Conservation (phyloP, 495 filamentous ascomycete genomes). For the Neurospora tetrasperma region DNA sequence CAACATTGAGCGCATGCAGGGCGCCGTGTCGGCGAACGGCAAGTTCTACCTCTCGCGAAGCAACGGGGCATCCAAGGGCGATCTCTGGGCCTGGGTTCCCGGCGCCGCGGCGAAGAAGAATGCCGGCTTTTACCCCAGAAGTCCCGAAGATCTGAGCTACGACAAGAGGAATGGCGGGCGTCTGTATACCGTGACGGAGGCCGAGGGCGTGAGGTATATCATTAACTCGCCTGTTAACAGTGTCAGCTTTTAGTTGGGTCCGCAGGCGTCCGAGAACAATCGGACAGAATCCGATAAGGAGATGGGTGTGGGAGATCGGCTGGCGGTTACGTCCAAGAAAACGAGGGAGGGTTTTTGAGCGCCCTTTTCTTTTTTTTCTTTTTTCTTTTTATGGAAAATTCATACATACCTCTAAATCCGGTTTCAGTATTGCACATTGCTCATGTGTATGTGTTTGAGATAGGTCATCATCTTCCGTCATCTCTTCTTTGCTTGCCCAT, state of each 20-base stretch:
- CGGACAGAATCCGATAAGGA: too few relatives aligned
- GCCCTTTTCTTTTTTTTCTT: too few relatives aligned
- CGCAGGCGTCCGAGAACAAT: too few relatives aligned
- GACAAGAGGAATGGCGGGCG: constrained; percentile 6
- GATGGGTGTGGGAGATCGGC: too few relatives aligned
- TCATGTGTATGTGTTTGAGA: too few relatives aligned
- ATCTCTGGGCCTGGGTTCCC: constrained; percentile 11
- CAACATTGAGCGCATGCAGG: constrained; percentile 11
- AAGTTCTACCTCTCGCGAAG: constrained; percentile 13
- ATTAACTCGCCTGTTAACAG: background rate
- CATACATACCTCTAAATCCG: too few relatives aligned
- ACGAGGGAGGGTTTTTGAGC: too few relatives aligned
- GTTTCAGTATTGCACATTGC: too few relatives aligned
- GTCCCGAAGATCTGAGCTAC: constrained; percentile 8
- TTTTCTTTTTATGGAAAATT: too few relatives aligned
- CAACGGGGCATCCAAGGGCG: constrained; percentile 6
- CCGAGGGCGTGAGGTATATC: constrained; percentile 1
- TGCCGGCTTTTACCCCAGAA: background rate
- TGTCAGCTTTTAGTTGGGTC: background rate
- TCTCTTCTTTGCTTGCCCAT: too few relatives aligned
- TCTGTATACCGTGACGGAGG: constrained; percentile 6
- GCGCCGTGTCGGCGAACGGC: constrained; percentile 10
- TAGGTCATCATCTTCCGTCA: too few relatives aligned
- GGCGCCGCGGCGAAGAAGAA: background rate
- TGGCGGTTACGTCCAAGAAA: too few relatives aligned